Conservation (phyloP, 176 grass and related monocot species). For the Paspalum vaginatum region DNA sequence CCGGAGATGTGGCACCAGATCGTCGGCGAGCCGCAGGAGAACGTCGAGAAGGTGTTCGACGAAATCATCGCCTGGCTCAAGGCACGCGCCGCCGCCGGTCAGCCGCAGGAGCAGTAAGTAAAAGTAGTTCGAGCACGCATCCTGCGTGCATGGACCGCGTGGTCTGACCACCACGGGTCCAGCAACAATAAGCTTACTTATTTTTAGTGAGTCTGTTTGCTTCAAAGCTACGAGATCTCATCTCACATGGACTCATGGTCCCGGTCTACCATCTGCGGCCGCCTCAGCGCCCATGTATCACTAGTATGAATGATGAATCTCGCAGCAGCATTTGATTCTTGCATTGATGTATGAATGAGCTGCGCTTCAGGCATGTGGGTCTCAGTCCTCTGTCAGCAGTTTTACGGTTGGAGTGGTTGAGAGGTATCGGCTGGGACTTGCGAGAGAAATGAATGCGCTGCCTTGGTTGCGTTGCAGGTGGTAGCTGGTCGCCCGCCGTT, state of each 20-base stretch:
- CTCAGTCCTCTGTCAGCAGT: not conserved
- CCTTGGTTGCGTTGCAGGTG: not conserved
- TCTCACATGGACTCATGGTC: not conserved
- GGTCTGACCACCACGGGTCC: not conserved
- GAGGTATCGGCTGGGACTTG: not conserved
- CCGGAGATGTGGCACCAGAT: slow-evolving; percentile 94
- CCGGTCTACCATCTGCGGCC: not conserved
- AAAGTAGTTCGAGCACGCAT: slow-evolving; percentile 32
- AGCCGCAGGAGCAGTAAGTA: not conserved
- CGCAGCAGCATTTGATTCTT: not conserved
- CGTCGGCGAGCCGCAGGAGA: slow-evolving; percentile 82
- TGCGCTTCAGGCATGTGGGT: not conserved
- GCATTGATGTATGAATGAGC: not conserved
- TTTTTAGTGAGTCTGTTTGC: too few relatives aligned
- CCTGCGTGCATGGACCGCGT: not conserved
- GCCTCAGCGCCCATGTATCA: not conserved
- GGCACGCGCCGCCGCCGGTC: not conserved
- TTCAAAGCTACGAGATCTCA: not conserved
- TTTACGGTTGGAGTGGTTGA: not conserved
- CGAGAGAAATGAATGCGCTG: not conserved
- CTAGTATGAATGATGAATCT: not conserved
- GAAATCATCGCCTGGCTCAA: slow-evolving; percentile 77
- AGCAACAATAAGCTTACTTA: too few relatives aligned
- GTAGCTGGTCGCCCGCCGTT: not conserved
- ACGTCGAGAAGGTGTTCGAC: slow-evolving; percentile 74